Evolutionary conservation across 2,329 filamentous ascomycete genomes (phyloP).

Genomic region (Fusarium sp.): DNA sequence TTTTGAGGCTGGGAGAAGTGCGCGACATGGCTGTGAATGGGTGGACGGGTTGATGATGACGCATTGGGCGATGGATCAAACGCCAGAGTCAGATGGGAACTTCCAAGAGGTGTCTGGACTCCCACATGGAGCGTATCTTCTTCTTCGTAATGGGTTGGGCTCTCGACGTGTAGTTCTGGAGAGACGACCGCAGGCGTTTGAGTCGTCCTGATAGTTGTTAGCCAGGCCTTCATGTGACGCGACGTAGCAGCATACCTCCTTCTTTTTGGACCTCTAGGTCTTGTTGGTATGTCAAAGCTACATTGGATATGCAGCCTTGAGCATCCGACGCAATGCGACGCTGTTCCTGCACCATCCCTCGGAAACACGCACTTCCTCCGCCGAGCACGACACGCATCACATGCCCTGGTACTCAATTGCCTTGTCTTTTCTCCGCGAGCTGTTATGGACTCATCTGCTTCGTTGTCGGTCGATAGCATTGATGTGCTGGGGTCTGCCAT

Average conservation of each 20-base stretch:
- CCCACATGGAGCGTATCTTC: fast-evolving
- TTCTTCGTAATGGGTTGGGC: not conserved
- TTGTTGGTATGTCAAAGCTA: not conserved
- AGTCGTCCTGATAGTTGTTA: not conserved
- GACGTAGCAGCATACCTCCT: not conserved
- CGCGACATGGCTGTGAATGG: not conserved
- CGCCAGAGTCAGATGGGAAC: not conserved
- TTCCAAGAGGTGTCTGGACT: fast-evolving
- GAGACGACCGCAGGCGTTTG: not conserved
- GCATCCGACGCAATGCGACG: not conserved
- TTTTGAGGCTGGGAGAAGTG: not conserved
- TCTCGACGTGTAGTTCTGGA: not conserved
- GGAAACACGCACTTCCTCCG: constrained; percentile 1
- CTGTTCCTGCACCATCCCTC: not conserved
- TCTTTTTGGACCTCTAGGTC: not conserved
- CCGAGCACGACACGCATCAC: constrained; percentile 6
- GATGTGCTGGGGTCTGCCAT: not conserved
- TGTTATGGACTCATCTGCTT: not conserved
- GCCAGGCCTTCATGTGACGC: fast-evolving
- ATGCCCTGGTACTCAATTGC: not conserved
- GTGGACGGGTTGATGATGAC: not conserved
- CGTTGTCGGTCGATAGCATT: not conserved
- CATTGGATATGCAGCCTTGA: constrained; percentile 1
- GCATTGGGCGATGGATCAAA: not conserved
- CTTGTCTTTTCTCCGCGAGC: not conserved